Conservation (phyloP, 2,329 filamentous ascomycete species). For the Talaromyces amestolkiae region DNA sequence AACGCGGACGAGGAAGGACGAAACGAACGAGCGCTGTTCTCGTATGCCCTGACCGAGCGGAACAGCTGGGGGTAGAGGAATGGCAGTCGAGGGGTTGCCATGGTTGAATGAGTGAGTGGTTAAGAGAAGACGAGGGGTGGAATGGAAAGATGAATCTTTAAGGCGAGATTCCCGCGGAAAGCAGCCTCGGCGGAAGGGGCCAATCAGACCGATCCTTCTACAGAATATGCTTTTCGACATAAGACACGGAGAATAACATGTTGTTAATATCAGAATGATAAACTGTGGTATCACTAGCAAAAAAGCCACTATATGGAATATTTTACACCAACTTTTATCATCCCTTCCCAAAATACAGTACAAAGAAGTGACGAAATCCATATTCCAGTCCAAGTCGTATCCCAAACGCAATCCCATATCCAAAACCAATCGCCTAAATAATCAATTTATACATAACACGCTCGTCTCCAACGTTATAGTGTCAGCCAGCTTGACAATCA, state of each 20-base stretch:
- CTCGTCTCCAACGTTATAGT: background rate
- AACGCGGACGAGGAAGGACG: conserved; percentile 31
- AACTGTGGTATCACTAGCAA: too few species aligned
- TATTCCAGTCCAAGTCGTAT: background rate
- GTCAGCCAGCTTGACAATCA: background rate
- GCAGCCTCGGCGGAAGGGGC: background rate
- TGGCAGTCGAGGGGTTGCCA: conserved; percentile 62
- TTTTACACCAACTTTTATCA: background rate
- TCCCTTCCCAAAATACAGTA: background rate
- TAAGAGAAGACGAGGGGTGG: background rate
- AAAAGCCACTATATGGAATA: too few species aligned
- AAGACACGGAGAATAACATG: too few species aligned
- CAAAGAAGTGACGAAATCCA: background rate
- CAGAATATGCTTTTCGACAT: too few species aligned
- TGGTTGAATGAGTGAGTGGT: conserved; percentile 33
- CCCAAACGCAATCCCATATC: background rate
- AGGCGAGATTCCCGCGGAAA: background rate
- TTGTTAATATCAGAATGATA: too few species aligned
- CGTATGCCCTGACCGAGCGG: conserved; percentile 54
- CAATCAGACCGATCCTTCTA: background rate
- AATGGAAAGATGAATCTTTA: conserved; percentile 12
- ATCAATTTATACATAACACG: background rate
- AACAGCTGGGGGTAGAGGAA: conserved; percentile 69
- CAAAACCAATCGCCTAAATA: background rate
- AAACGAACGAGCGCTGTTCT: conserved; percentile 42